Conservation (phyloP, 2,329 filamentous ascomycete genomes). For the Talaromyces albobiverticillius region DNA sequence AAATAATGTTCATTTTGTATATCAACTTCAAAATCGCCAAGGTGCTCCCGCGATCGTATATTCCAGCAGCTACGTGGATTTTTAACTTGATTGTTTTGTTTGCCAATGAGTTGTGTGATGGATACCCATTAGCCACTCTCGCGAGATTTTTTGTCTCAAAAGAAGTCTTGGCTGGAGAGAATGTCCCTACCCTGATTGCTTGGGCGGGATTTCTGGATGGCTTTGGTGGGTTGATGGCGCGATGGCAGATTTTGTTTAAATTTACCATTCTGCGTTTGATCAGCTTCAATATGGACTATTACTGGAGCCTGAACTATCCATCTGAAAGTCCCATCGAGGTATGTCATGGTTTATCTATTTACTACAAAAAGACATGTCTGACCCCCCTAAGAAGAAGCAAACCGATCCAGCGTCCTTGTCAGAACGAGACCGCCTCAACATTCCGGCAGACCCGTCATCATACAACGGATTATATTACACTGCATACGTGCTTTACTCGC, state of each 20-base stretch:
- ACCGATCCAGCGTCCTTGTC: constrained; percentile 82
- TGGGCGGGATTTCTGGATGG: constrained; percentile 74
- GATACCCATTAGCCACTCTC: constrained; percentile 70
- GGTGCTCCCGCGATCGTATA: constrained; percentile 63
- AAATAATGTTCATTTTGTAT: constrained; percentile 76
- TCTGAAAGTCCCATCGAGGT: constrained; percentile 76
- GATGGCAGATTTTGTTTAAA: constrained; percentile 98
- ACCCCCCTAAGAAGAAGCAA: constrained; percentile 87
- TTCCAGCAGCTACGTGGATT: constrained; percentile 77
- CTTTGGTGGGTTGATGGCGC: constrained; percentile 75
- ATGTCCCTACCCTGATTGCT: constrained; percentile 48
- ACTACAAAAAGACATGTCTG: constrained; percentile 17
- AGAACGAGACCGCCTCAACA: constrained; percentile 79
- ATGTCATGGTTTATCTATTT: constrained; percentile 38
- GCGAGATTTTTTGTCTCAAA: constrained; percentile 49
- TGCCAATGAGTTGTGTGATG: constrained; percentile 78
- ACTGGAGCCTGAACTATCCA: constrained; percentile 75
- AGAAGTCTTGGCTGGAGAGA: constrained; percentile 35
- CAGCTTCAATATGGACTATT: constrained; percentile 96
- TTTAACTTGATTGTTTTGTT: constrained; percentile 88
- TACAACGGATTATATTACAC: constrained; percentile 83
- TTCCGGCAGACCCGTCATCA: constrained; percentile 67
- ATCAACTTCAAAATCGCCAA: constrained; percentile 80
- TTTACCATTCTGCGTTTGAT: constrained; percentile 88
- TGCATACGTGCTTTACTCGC: constrained; percentile 86